These are phyloP conservation scores for Tylopilus intermedius DNA, from an alignment of 768 basidiomycete species.

Conservation along the genomic window DNA sequence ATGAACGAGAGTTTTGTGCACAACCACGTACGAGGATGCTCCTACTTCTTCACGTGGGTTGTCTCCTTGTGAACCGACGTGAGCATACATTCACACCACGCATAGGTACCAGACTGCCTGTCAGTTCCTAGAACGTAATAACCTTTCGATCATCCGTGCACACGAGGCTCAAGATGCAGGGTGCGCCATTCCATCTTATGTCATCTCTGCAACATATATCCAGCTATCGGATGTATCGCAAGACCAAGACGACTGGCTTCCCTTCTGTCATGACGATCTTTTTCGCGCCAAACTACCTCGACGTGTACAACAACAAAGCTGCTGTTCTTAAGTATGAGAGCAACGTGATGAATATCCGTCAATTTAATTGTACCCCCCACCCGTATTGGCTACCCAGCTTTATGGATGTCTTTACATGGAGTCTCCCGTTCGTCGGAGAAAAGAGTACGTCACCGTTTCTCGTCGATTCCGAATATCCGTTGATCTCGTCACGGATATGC, in stretches of 20 bases:
- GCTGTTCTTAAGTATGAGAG: slow-evolving; percentile 99
- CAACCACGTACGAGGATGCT: slow-evolving; percentile 95
- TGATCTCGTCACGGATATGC: slow-evolving; percentile 82
- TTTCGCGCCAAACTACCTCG: slow-evolving; percentile 95
- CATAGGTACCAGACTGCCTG: slow-evolving; percentile 92
- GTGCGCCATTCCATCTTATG: slow-evolving; percentile 38
- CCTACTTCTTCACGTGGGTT: slow-evolving; percentile 84
- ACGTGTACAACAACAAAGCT: slow-evolving; percentile 98
- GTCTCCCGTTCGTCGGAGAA: slow-evolving; percentile 94
- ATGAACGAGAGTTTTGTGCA: slow-evolving; percentile 87
- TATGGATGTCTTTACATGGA: slow-evolving; percentile 99
- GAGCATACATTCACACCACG: background rate
- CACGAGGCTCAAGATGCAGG: slow-evolving; percentile 99
- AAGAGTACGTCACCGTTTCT: slow-evolving; percentile 59
- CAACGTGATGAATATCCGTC: slow-evolving; percentile 97
- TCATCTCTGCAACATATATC: background rate
- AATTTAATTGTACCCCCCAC: slow-evolving; percentile 95
- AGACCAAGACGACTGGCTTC: slow-evolving; percentile 96
- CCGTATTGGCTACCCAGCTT: slow-evolving; percentile 99
- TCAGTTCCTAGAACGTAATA: slow-evolving; percentile 95
- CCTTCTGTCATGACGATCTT: slow-evolving; percentile 99
- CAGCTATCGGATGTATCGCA: slow-evolving; percentile 98
- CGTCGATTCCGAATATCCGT: background rate
- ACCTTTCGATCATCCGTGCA: slow-evolving; percentile 93
- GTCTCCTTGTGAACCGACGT: background rate